Evolutionary conservation across 1,139 yeast species (phyloP).

Genomic region (Diutina pseudorugosa): DNA sequence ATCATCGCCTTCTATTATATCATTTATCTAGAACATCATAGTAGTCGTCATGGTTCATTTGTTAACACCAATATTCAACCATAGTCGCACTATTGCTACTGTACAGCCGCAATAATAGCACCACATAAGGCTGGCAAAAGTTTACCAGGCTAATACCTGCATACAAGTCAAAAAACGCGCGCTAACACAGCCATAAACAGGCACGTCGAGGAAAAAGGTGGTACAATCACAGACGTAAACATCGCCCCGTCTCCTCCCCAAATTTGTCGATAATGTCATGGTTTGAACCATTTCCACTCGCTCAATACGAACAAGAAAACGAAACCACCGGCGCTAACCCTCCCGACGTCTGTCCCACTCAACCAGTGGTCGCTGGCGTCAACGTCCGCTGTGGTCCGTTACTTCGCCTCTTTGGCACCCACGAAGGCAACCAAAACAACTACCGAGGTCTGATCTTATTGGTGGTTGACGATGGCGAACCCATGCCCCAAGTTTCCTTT

Average conservation of each 20-base stretch:
- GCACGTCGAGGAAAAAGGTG: too few species aligned
- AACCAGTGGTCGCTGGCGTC: neutral
- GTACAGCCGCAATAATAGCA: too few species aligned
- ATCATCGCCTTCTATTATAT: too few species aligned
- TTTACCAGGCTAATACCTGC: neutral
- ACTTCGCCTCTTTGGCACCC: constrained; percentile 26
- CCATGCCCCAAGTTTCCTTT: neutral
- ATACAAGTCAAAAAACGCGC: neutral
- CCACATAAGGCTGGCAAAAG: neutral
- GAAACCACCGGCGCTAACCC: constrained; percentile 13
- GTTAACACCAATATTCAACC: too few species aligned
- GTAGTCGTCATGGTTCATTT: too few species aligned
- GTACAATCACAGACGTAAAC: neutral
- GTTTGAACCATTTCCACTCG: constrained; percentile 21
- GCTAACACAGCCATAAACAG: too few species aligned
- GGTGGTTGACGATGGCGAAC: constrained; percentile 32
- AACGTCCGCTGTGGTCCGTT: constrained; percentile 1
- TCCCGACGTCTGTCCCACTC: constrained; percentile 17
- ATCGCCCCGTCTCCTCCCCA: neutral
- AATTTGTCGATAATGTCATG: constrained; percentile 9
- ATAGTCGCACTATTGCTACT: too few species aligned
- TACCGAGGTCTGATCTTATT: constrained; percentile 60
- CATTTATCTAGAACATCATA: too few species aligned
- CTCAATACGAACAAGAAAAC: constrained; percentile 17
- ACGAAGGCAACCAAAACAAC: constrained; percentile 28